These are phyloP conservation scores for Periconia sp. DNA, from an alignment of 2,329 filamentous ascomycete species.

Conservation along the genomic window DNA sequence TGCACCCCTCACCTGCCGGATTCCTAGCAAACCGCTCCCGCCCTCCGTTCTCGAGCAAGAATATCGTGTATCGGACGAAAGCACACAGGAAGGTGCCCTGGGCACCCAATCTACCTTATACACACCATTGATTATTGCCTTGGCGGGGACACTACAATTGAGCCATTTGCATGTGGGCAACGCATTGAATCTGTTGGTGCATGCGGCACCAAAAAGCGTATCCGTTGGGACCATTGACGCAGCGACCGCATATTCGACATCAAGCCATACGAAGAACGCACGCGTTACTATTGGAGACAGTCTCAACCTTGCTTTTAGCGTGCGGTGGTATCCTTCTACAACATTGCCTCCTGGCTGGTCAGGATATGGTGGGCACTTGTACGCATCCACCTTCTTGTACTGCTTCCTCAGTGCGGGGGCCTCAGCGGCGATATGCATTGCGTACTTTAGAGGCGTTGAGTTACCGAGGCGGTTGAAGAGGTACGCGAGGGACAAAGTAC, in stretches of 20 bases:
- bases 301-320: conserved; percentile 76
- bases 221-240: conserved; percentile 81
- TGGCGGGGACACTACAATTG: conserved; percentile 86
- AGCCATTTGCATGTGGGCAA: conserved; percentile 87
- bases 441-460: conserved; percentile 61
- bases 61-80: conserved; percentile 47
- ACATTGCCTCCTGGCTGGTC: conserved; percentile 66
- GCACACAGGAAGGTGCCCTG: conserved; percentile 41
- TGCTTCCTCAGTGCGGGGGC: conserved; percentile 55
- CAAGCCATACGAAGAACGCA: conserved; percentile 61
- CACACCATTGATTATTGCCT: conserved; percentile 84
- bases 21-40: conserved; percentile 75
- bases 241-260: conserved; percentile 84
- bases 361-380: conserved; percentile 58
- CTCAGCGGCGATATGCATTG: conserved; percentile 58
- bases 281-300: conserved; percentile 88
- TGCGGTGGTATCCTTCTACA: conserved; percentile 85
- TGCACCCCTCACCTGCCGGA: conserved; percentile 87
- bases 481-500: conserved; percentile 62
- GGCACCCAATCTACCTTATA: conserved; percentile 54
- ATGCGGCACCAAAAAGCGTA: conserved; percentile 61
- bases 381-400: conserved; percentile 57
- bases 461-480: conserved; percentile 59
- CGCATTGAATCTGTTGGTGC: conserved; percentile 86
- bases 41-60: conserved; percentile 41